Evolutionary conservation across 148 eudicot species (phyloP).

Genomic region (Vaccinium corymbosum): DNA sequence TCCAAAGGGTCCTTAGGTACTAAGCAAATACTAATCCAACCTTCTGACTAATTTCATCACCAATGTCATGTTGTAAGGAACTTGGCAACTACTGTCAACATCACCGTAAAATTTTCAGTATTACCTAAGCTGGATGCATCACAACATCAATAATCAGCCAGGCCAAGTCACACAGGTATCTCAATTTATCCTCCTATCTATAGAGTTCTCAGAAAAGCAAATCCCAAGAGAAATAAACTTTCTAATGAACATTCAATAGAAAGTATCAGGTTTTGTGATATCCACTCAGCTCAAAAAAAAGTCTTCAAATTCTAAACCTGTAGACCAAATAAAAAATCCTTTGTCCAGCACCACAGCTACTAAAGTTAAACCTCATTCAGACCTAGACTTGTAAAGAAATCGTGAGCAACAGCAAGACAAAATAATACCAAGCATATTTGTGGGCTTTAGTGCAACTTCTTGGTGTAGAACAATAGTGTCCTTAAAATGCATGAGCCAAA

Average conservation of each 20-base stretch:
- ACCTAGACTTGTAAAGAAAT: background rate
- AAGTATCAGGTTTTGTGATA: background rate
- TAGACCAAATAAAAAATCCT: background rate
- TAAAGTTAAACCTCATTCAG: background rate
- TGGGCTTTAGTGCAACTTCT: background rate
- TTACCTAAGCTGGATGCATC: background rate
- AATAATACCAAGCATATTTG: background rate
- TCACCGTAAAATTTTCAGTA: background rate
- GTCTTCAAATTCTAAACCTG: background rate
- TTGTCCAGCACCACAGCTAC: background rate
- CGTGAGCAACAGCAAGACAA: background rate
- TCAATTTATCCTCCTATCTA: conserved; percentile 1
- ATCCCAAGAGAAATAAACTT: background rate
- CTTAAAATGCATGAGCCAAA: background rate
- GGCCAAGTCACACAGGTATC: background rate
- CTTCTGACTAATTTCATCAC: background rate
- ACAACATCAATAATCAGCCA: background rate
- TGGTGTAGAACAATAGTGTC: background rate
- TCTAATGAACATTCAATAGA: background rate
- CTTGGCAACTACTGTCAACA: background rate
- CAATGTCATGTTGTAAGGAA: background rate
- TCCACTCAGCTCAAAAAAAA: background rate
- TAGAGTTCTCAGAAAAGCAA: background rate
- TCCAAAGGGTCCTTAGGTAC: background rate
- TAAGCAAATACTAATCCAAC: background rate